These are phyloP conservation scores for Lactarius vividus DNA, from an alignment of 768 basidiomycete genomes.

Conservation along the genomic window DNA sequence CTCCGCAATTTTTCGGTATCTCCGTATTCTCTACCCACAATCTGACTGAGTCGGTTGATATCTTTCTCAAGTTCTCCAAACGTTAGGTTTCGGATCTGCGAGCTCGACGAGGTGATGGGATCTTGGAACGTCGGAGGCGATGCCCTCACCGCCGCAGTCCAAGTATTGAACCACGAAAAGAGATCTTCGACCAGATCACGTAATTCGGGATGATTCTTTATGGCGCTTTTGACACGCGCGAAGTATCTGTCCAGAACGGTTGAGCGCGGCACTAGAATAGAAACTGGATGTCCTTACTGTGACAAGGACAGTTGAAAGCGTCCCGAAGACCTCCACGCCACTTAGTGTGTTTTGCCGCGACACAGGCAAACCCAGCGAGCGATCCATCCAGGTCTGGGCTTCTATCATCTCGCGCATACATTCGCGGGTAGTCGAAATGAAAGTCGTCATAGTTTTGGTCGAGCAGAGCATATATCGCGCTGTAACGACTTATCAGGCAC, in stretches of 20 bases:
- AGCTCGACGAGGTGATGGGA: constrained; percentile 35
- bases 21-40: constrained; percentile 50
- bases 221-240: constrained; percentile 56
- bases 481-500: constrained; percentile 7
- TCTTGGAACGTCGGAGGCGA: constrained; percentile 46
- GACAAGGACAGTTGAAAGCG: constrained; percentile 30
- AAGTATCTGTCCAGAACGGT: constrained; percentile 41
- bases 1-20: constrained; percentile 32
- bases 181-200: constrained; percentile 42
- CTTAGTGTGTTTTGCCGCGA: constrained; percentile 24
- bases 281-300: constrained; percentile 21
- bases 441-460: constrained; percentile 33
- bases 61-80: constrained; percentile 37
- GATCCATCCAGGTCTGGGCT: constrained; percentile 31
- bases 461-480: constrained; percentile 32
- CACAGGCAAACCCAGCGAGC: constrained; percentile 11
- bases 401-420: constrained; percentile 33
- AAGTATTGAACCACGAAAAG: constrained; percentile 45
- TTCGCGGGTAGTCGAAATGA: constrained; percentile 20
- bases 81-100: constrained; percentile 39
- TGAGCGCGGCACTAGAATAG: background rate
- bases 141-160: constrained; percentile 43
- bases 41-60: constrained; percentile 38
- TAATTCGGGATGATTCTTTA: constrained; percentile 38
- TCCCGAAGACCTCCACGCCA: constrained; percentile 34